Conservation (phyloP, 2,329 filamentous ascomycete species). For the Basipetospora chlamydospora region DNA sequence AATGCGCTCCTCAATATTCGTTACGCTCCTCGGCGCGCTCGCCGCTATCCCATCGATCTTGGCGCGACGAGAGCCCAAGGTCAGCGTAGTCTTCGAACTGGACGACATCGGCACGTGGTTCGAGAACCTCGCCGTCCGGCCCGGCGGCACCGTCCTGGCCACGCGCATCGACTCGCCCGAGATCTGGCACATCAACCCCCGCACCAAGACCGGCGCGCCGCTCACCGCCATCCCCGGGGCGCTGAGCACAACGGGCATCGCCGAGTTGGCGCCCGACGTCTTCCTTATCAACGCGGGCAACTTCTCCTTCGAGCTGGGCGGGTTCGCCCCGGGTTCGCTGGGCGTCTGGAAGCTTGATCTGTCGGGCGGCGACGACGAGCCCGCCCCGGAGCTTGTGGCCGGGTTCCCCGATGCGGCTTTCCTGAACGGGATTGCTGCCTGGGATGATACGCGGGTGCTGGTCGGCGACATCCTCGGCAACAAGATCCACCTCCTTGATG, state of each 20-base stretch:
- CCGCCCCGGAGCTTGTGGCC: slow-evolving; percentile 3
- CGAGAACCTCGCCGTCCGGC: slow-evolving; percentile 5
- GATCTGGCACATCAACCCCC: slow-evolving; percentile 6
- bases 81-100: slow-evolving; percentile 3
- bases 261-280: slow-evolving; percentile 4
- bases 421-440: slow-evolving; percentile 5
- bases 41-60: no score
- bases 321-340: slow-evolving; percentile 2
- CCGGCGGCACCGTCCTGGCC: slow-evolving; percentile 5
- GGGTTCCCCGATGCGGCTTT: slow-evolving; percentile 3
- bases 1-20: no score
- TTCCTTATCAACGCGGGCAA: slow-evolving; percentile 5
- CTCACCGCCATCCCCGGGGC: slow-evolving; percentile 2
- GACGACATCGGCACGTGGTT: slow-evolving; percentile 4
- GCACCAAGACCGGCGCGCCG: neutral
- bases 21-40: no score
- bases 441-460: slow-evolving; percentile 4
- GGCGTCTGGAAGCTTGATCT: slow-evolving; percentile 5
- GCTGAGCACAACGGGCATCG: slow-evolving; percentile 7
- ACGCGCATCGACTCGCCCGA: slow-evolving; percentile 6
- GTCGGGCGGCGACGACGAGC: neutral
- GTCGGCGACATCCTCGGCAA: slow-evolving; percentile 2
- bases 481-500: slow-evolving; percentile 3
- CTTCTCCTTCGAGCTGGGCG: slow-evolving; percentile 3
- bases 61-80: neutral